Conservation (phyloP, 768 basidiomycete species). For the Punctularia strigosozonata region DNA sequence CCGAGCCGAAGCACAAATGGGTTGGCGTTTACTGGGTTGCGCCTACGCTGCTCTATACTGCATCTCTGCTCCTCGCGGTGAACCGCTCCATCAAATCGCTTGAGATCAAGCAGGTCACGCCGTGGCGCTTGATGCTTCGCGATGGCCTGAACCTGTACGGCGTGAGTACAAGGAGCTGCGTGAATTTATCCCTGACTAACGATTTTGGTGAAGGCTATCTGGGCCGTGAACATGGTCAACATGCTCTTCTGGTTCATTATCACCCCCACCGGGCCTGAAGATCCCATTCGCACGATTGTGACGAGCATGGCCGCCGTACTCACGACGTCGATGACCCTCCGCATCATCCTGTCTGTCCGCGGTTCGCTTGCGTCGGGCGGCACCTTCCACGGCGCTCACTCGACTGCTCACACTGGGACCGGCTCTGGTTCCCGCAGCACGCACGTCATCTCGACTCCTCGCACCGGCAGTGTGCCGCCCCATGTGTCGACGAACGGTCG, state of each 20-base stretch:
- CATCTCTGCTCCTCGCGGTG: constrained; percentile 56
- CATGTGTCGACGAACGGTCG: too few species aligned
- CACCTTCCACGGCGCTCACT: constrained; percentile 39
- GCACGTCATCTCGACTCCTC: constrained; percentile 27
- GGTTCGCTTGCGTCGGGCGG: constrained; percentile 67
- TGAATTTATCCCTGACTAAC: constrained; percentile 4
- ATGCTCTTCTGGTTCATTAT: constrained; percentile 83
- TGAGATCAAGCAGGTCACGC: constrained; percentile 40
- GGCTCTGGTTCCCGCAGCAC: constrained; percentile 31
- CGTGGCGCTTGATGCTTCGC: constrained; percentile 85
- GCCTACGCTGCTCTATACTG: constrained; percentile 61
- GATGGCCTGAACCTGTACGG: constrained; percentile 82
- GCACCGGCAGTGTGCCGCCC: too few species aligned
- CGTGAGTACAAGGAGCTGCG: constrained; percentile 23
- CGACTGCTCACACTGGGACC: constrained; percentile 25
- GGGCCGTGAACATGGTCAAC: constrained; percentile 73
- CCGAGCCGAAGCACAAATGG: constrained; percentile 71
- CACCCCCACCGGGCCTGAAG: constrained; percentile 43
- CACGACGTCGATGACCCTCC: constrained; percentile 80
- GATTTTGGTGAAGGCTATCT: constrained; percentile 38
- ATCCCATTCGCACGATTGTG: constrained; percentile 74
- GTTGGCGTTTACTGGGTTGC: constrained; percentile 80
- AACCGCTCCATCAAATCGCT: constrained; percentile 48
- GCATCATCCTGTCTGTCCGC: constrained; percentile 74
- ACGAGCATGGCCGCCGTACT: constrained; percentile 81